phyloP scores from a whole-genome alignment of 257 asterid genomes.

The Osmanthus fragrans region DNA sequence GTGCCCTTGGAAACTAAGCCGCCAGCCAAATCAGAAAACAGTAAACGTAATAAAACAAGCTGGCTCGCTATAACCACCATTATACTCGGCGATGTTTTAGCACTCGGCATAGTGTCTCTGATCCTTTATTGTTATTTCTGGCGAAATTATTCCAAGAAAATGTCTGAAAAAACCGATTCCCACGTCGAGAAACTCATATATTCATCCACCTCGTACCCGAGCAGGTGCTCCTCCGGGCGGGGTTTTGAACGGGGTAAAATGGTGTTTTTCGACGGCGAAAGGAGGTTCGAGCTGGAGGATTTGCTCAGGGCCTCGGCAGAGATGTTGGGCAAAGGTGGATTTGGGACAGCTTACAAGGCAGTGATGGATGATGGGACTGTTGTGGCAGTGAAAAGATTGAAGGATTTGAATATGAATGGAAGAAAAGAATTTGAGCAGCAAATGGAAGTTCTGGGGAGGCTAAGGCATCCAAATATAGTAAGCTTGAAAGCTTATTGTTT shows the following conservation, averaged over 20 bases:
- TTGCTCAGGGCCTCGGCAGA: slow-evolving; percentile 90
- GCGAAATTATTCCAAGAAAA: slow-evolving; percentile 34
- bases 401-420: slow-evolving; percentile 60
- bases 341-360: slow-evolving; percentile 90
- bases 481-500: slow-evolving; percentile 77
- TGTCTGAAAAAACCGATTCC: slow-evolving; percentile 30
- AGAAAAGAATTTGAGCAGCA: slow-evolving; percentile 82
- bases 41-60: slow-evolving; percentile 47
- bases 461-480: slow-evolving; percentile 76
- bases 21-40: slow-evolving; percentile 22
- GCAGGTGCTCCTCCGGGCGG: slow-evolving; percentile 34
- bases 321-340: slow-evolving; percentile 88
- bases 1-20: slow-evolving; percentile 44
- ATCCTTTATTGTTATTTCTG: slow-evolving; percentile 71
- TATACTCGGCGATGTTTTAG: slow-evolving; percentile 64
- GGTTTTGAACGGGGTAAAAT: slow-evolving; percentile 63
- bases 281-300: slow-evolving; percentile 87
- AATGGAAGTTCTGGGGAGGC: slow-evolving; percentile 80
- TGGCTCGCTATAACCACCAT: slow-evolving; percentile 57
- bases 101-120: slow-evolving; percentile 48
- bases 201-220: slow-evolving; percentile 75
- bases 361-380: slow-evolving; percentile 78
- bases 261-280: slow-evolving; percentile 74
- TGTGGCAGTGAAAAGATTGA: slow-evolving; percentile 83
- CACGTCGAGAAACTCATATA: slow-evolving; percentile 58